Conservation (phyloP, 116 monocot genomes). For the Posidonia oceanica region DNA sequence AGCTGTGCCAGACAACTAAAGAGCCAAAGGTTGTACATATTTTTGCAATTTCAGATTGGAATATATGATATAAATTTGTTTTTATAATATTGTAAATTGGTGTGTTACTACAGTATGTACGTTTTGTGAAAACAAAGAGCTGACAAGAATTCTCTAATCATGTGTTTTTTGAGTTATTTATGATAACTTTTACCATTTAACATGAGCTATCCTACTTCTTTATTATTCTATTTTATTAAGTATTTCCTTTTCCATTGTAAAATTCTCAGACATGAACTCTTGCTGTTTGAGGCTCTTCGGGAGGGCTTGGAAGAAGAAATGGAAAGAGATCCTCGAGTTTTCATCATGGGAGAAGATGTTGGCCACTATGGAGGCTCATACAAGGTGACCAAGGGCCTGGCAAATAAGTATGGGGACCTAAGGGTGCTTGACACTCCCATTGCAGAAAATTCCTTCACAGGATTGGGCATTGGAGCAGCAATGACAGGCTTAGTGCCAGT, state of each 20-base stretch:
- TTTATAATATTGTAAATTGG: no score
- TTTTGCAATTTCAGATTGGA: no score
- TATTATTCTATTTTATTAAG: background rate
- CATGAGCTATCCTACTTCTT: background rate
- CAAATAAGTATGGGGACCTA: conserved; percentile 71
- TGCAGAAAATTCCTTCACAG: conserved; percentile 93
- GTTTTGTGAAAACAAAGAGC: no score
- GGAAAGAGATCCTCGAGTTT: conserved; percentile 71
- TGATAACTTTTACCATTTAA: background rate
- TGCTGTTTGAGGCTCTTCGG: conserved; percentile 76
- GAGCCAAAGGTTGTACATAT: no score
- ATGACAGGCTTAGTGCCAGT: conserved; percentile 74
- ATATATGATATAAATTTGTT: no score
- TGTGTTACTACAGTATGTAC: no score
- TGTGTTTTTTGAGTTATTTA: background rate
- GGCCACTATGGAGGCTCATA: conserved; percentile 98
- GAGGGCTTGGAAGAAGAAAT: conserved; percentile 95
- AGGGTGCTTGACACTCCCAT: conserved; percentile 95
- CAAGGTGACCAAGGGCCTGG: conserved; percentile 92
- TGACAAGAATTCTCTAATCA: background rate
- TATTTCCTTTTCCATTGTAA: background rate
- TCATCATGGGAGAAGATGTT: conserved; percentile 90
- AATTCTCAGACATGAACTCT: conserved; percentile 52
- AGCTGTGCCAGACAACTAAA: no score
- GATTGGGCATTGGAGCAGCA: conserved; percentile 84